Evolutionary conservation across 1,284 basidiomycete genomes (phyloP).

Genomic region (Cryptococcus sp.): DNA sequence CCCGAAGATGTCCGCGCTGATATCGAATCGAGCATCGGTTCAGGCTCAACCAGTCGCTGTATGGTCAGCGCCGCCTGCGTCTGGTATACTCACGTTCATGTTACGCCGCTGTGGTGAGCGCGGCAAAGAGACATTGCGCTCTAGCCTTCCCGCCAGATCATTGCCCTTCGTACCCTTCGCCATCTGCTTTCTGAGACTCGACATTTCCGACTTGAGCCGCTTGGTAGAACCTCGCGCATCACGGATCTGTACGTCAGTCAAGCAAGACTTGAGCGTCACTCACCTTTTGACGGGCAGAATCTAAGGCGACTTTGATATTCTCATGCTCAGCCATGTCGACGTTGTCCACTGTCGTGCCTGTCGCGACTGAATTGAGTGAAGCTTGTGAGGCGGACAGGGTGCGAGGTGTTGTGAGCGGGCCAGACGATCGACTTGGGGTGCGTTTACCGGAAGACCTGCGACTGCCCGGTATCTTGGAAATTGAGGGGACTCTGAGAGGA

Average conservation of each 20-base stretch:
- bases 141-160: constrained; percentile 15
- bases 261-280: background rate
- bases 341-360: constrained; percentile 7
- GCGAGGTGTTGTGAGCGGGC: constrained; percentile 16
- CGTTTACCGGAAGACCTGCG: constrained; percentile 17
- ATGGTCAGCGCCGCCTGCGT: constrained; percentile 2
- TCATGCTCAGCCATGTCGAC: constrained; percentile 17
- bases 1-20: constrained; percentile 21
- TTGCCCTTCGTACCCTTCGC: constrained; percentile 18
- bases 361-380: constrained; percentile 10
- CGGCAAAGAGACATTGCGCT: constrained; percentile 37
- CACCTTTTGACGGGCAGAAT: constrained; percentile 24
- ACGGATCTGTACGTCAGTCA: constrained; percentile 20
- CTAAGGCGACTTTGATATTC: constrained; percentile 21
- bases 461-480: constrained; percentile 7
- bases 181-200: constrained; percentile 29
- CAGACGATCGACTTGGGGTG: constrained; percentile 16
- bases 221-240: constrained; percentile 32
- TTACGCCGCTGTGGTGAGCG: constrained; percentile 53
- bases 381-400: constrained; percentile 18
- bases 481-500: constrained; percentile 18
- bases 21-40: constrained; percentile 16
- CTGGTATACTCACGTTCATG: constrained; percentile 47
- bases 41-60: constrained; percentile 33
- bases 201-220: constrained; percentile 31